Percentiles rank a stretch among this genome's conserved stretches.
phyloP scores from a whole-genome alignment of 176 grass and related monocot species.

The Paspalum vaginatum region DNA sequence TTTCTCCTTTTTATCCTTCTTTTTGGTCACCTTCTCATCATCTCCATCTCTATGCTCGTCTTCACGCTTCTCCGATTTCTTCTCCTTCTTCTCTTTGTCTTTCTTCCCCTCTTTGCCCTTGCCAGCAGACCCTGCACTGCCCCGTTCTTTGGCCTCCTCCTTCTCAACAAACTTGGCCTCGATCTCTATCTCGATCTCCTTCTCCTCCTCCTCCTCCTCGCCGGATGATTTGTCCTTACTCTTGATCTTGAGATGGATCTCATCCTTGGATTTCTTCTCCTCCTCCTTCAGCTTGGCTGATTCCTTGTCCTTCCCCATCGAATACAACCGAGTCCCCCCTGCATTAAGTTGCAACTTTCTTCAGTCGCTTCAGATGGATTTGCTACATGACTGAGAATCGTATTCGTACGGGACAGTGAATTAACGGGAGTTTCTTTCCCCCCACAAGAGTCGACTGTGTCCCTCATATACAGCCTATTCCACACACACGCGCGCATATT shows the following conservation, averaged over 20 bases:
- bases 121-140: not conserved
- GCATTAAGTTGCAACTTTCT: not conserved
- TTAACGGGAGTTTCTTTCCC: not conserved
- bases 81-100: slow-evolving; percentile 26
- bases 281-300: slow-evolving; percentile 38
- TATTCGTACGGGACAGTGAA: not conserved
- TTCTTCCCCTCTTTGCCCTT: slow-evolving; percentile 36
- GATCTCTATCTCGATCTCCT: slow-evolving; percentile 57
- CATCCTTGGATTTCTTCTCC: slow-evolving; percentile 50
- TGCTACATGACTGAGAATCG: not conserved
- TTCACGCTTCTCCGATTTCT: slow-evolving; percentile 30
- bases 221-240: slow-evolving; percentile 48
- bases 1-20: slow-evolving; percentile 41
- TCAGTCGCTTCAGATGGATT: not conserved
- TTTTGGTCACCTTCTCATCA: not conserved
- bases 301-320: slow-evolving; percentile 53
- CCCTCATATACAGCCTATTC: not conserved
- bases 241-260: slow-evolving; percentile 75
- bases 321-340: not conserved
- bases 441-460: not conserved
- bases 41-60: not conserved
- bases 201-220: slow-evolving; percentile 45
- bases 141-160: slow-evolving; percentile 45
- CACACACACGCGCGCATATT: not conserved
- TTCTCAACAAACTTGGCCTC: slow-evolving; percentile 58